Evolutionary conservation across 2,329 filamentous ascomycete genomes (phyloP).

Genomic region (Diplodia seriata): DNA sequence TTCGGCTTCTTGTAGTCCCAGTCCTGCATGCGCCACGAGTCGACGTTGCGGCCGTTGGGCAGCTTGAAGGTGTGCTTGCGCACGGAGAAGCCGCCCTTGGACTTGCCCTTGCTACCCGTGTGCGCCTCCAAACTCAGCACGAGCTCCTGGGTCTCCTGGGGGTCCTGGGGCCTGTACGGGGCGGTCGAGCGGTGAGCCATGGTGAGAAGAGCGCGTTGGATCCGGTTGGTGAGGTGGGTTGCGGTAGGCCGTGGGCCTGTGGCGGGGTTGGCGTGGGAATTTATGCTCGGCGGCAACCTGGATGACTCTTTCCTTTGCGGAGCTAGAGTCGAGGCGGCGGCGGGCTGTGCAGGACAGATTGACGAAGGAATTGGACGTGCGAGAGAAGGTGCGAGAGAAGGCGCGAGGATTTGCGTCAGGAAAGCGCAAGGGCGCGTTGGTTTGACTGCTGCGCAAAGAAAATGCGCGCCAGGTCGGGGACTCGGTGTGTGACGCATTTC

Average conservation of each 20-base stretch:
- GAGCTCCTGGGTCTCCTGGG: constrained; percentile 69
- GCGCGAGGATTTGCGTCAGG: not conserved
- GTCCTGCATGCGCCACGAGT: constrained; percentile 93
- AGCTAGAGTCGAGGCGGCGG: constrained; percentile 3
- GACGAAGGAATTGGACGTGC: not conserved
- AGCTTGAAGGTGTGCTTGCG: constrained; percentile 83
- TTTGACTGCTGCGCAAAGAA: not conserved
- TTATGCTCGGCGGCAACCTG: constrained; percentile 13
- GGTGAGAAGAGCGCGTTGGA: not conserved
- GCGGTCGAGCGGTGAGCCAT: constrained; percentile 62
- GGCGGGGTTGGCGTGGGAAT: constrained; percentile 14
- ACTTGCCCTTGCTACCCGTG: constrained; percentile 49
- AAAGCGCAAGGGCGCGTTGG: constrained; percentile 7
- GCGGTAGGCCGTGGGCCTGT: not conserved
- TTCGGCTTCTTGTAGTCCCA: constrained; percentile 92
- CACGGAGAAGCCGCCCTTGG: constrained; percentile 70
- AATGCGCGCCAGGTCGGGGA: not conserved
- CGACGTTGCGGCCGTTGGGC: constrained; percentile 70
- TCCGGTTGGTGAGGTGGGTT: not conserved
- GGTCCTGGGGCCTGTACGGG: constrained; percentile 74
- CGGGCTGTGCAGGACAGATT: not conserved
- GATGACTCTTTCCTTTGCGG: constrained; percentile 10
- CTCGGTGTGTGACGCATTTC: constrained; percentile 9
- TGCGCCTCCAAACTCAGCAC: constrained; percentile 69
- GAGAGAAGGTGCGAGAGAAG: not conserved